These are phyloP conservation scores for Eucalyptus microcorys DNA, from an alignment of 345 rosid genomes.

Conservation along the genomic window DNA sequence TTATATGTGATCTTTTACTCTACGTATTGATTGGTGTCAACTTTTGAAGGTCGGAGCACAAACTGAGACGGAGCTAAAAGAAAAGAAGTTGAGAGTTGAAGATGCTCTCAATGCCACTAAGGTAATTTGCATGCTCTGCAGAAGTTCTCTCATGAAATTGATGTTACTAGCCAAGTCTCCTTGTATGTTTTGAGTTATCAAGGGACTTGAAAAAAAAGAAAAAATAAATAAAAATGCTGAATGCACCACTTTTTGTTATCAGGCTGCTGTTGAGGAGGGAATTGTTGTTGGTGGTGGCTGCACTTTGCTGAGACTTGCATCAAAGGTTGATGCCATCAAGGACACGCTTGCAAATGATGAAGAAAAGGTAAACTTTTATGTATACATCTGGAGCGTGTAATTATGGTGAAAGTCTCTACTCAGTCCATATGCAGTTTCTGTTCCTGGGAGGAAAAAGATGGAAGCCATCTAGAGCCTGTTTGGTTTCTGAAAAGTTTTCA, in stretches of 20 bases:
- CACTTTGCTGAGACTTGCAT: conserved; percentile 56
- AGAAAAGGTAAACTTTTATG: conserved; percentile 53
- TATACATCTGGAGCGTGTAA: neutral
- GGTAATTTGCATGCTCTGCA: conserved; percentile 15
- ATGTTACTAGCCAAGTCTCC: neutral
- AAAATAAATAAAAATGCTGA: neutral
- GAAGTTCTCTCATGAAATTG: neutral
- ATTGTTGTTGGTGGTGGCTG: conserved; percentile 92
- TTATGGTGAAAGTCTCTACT: neutral
- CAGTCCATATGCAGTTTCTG: neutral
- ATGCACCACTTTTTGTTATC: neutral
- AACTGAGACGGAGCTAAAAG: conserved; percentile 91
- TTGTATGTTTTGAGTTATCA: neutral
- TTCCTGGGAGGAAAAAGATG: neutral
- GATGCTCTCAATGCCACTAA: conserved; percentile 99
- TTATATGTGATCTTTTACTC: neutral
- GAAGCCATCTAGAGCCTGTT: neutral
- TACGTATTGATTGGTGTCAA: neutral
- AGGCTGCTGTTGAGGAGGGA: conserved; percentile 92
- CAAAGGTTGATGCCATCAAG: conserved; percentile 68
- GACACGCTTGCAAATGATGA: conserved; percentile 71
- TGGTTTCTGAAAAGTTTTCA: neutral
- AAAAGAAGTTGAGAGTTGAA: conserved; percentile 94
- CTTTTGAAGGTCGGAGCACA: conserved; percentile 61
- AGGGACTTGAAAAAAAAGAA: neutral